phyloP scores from a whole-genome alignment of 768 basidiomycete species.

The Russula dissimulans region DNA sequence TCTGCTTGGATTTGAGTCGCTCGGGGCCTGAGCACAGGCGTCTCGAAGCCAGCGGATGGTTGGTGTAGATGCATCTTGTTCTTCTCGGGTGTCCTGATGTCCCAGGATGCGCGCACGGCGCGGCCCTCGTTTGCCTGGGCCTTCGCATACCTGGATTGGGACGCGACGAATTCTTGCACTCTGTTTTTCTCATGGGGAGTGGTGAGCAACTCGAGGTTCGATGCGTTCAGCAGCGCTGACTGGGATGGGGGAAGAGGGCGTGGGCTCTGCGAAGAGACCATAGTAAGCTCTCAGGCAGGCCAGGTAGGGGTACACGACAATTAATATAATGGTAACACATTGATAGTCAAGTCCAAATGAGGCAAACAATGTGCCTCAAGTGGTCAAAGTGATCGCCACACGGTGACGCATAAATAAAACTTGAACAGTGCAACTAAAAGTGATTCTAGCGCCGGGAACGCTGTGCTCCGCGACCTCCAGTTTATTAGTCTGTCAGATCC shows the following conservation, averaged over 20 bases:
- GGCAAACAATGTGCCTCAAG: conserved; percentile 29
- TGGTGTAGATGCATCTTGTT: conserved; percentile 3
- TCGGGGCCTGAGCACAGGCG: conserved; percentile 21
- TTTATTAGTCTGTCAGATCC: too few relatives aligned
- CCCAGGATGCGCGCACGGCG: conserved; percentile 21
- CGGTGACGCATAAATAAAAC: too few relatives aligned
- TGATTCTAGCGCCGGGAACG: too few relatives aligned
- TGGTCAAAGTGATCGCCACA: too few relatives aligned
- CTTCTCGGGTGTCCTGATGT: neutral
- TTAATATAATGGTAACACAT: too few relatives aligned
- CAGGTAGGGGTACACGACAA: too few relatives aligned
- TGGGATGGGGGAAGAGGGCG: neutral
- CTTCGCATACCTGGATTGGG: conserved; percentile 38
- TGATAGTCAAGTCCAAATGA: conserved; percentile 25
- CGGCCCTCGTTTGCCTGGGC: conserved; percentile 36
- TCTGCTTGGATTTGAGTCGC: neutral
- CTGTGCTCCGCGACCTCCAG: too few relatives aligned
- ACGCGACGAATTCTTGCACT: conserved; percentile 40
- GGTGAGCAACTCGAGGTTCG: conserved; percentile 10
- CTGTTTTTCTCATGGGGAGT: conserved; percentile 34
- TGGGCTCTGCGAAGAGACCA: neutral
- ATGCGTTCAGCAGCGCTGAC: neutral
- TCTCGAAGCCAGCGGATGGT: conserved; percentile 16
- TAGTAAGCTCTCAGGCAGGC: neutral
- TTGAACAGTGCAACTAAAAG: too few relatives aligned